A percentile compares a stretch with the other conserved stretches of the same genome.
Evolutionary conservation across 2,329 filamentous ascomycete genomes (phyloP).

Genomic region (Botrytis aclada): DNA sequence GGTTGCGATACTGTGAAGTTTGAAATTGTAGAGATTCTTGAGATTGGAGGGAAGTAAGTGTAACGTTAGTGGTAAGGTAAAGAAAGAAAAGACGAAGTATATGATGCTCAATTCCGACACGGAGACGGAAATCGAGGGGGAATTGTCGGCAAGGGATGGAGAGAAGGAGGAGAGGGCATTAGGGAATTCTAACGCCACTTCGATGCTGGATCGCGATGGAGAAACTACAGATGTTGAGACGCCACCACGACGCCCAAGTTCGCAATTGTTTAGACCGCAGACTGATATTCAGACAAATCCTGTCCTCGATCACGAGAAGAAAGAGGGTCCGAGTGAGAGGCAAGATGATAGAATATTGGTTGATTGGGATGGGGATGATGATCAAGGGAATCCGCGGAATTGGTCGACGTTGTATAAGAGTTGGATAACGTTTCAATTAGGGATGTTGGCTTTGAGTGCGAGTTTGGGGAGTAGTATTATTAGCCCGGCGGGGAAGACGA

Average conservation of each 20-base stretch:
- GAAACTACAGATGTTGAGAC: slow-evolving; percentile 12
- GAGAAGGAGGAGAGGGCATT: not conserved
- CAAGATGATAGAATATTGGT: slow-evolving; percentile 76
- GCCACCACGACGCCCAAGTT: not conserved
- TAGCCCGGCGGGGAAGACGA: slow-evolving; percentile 44
- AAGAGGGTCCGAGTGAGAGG: too few relatives aligned
- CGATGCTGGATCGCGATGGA: not conserved
- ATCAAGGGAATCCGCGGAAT: slow-evolving; percentile 47
- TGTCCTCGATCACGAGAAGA: not conserved
- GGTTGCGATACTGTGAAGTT: not conserved
- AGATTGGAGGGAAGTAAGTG: not conserved
- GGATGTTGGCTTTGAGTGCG: slow-evolving; percentile 49
- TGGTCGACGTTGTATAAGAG: slow-evolving; percentile 45
- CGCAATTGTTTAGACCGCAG: not conserved
- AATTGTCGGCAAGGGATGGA: not conserved
- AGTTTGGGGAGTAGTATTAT: slow-evolving; percentile 51
- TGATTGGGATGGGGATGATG: slow-evolving; percentile 45
- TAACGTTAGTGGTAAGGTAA: not conserved
- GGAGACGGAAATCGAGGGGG: not conserved
- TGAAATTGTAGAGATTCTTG: not conserved
- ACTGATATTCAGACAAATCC: not conserved
- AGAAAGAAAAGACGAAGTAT: not conserved
- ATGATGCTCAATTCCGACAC: slow-evolving; percentile 9
- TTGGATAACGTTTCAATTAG: slow-evolving; percentile 48
- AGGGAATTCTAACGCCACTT: not conserved